Conservation (phyloP, 148 eudicot species). For the Mesembryanthemum crystallinum region DNA sequence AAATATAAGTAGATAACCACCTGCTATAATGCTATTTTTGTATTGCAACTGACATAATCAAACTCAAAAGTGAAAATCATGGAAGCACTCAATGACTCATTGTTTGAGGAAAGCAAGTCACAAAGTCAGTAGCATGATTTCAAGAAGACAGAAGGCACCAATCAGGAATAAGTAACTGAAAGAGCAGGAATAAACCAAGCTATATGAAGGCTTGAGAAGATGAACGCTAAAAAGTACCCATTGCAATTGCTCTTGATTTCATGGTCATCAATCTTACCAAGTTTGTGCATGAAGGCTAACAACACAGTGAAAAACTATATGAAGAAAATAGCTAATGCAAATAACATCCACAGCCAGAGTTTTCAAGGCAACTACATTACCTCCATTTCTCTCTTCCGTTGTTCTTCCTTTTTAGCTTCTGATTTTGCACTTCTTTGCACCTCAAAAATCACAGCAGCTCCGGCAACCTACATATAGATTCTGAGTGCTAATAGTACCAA, state of each 20-base stretch:
- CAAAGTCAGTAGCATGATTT: neutral
- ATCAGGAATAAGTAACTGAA: too few species aligned
- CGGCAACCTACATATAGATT: slow-evolving; percentile 62
- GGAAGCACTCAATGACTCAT: neutral
- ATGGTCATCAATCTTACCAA: slow-evolving; percentile 1
- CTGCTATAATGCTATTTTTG: too few species aligned
- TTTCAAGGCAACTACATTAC: slow-evolving; percentile 34
- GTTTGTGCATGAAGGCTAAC: neutral
- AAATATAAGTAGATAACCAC: too few species aligned
- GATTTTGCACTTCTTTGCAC: slow-evolving; percentile 82
- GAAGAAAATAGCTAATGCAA: neutral
- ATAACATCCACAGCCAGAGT: neutral
- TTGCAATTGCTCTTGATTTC: neutral
- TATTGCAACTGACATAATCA: neutral
- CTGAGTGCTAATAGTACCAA: neutral
- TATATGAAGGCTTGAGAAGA: too few species aligned
- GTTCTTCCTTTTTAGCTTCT: slow-evolving; percentile 87
- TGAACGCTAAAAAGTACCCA: too few species aligned
- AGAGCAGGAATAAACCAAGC: too few species aligned
- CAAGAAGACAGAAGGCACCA: too few species aligned
- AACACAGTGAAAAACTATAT: neutral
- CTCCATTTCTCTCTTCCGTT: slow-evolving; percentile 70
- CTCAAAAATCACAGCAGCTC: slow-evolving; percentile 73
- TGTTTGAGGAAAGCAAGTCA: neutral
- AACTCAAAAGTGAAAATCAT: neutral